These are phyloP conservation scores for Solanum ossicruentum DNA, from an alignment of 257 asterid species.

Conservation along the genomic window DNA sequence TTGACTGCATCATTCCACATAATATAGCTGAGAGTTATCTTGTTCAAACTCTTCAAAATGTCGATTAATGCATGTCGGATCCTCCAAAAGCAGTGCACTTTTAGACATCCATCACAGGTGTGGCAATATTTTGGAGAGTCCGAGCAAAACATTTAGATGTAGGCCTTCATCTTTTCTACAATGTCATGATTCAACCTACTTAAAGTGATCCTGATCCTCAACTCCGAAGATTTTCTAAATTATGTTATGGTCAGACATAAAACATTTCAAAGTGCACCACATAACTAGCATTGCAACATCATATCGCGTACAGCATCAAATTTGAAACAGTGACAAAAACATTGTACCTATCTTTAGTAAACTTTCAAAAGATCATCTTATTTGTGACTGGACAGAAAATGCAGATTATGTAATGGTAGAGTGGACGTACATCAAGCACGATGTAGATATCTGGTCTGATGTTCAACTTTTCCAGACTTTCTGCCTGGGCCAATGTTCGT, in stretches of 20 bases:
- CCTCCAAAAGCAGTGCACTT: background rate
- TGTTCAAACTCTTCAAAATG: background rate
- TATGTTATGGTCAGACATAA: background rate
- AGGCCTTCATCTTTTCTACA: background rate
- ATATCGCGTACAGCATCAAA: background rate
- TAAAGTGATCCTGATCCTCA: background rate
- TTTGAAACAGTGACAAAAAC: background rate
- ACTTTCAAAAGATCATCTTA: background rate
- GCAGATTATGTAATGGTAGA: background rate
- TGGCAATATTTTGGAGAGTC: background rate
- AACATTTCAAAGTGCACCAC: background rate
- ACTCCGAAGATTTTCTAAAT: background rate
- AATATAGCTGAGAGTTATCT: background rate
- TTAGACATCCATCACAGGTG: background rate
- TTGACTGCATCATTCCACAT: background rate
- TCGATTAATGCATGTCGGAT: background rate
- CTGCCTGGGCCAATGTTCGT: constrained; percentile 72
- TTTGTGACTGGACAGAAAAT: background rate
- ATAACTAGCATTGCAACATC: background rate
- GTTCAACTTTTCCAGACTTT: constrained; percentile 68
- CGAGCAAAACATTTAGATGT: background rate
- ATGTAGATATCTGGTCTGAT: constrained; percentile 72
- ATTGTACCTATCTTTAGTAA: background rate
- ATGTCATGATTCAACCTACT: background rate
- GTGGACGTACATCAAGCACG: constrained; percentile 62